Conservation (phyloP, 257 asterid genomes). For the Solanum paucissectum region DNA sequence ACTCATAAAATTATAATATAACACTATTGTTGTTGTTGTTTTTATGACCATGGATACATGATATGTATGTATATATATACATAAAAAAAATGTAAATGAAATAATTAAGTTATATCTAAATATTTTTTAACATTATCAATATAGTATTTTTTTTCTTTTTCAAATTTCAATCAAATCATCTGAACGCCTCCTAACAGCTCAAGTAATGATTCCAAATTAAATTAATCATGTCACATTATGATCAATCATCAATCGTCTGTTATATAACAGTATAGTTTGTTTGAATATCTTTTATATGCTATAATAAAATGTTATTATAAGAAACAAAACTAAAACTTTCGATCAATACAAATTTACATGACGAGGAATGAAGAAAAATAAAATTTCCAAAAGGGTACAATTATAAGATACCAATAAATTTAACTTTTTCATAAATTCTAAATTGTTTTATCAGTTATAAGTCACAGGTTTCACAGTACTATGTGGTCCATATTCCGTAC, state of each 20-base stretch:
- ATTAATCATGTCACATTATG: not conserved
- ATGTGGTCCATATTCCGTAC: not conserved
- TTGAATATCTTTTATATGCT: not conserved
- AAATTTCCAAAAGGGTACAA: not conserved
- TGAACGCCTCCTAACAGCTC: not conserved
- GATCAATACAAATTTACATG: not conserved
- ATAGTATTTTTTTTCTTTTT: not conserved
- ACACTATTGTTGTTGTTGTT: not conserved
- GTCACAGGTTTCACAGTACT: constrained; percentile 10
- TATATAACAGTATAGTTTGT: not conserved
- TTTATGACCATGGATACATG: not conserved
- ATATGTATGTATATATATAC: not conserved
- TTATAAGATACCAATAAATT: not conserved
- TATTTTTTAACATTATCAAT: not conserved
- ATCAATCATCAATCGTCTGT: not conserved
- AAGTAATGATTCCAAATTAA: not conserved
- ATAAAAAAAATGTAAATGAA: no score
- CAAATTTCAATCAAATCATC: not conserved
- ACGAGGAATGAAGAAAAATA: not conserved
- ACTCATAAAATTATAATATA: not conserved
- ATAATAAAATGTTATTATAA: not conserved
- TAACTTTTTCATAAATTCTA: not conserved
- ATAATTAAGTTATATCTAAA: no score
- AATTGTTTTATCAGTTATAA: not conserved
- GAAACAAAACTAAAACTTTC: not conserved